Percentiles rank a stretch among this genome's conserved stretches.
phyloP scores from a whole-genome alignment of 768 basidiomycete genomes.

The Leucocoprinus birnbaumii region DNA sequence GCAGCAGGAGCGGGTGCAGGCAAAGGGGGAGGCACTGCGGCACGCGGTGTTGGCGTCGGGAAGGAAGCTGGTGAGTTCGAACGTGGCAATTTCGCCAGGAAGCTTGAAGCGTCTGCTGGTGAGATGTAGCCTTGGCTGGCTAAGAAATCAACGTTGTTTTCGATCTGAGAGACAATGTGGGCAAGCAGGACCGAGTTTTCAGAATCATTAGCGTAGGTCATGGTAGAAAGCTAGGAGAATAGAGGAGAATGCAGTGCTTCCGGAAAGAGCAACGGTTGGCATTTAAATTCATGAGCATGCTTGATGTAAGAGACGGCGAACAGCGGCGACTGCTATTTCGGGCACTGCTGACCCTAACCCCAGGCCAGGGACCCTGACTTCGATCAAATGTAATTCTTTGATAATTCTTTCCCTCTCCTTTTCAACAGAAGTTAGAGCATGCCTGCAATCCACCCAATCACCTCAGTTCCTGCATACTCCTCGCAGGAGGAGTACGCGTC shows the following conservation, averaged over 20 bases:
- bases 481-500: conserved; percentile 63
- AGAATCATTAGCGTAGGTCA: conserved; percentile 29
- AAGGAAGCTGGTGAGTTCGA: conserved; percentile 8
- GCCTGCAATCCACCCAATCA: conserved; percentile 37
- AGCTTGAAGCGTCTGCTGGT: conserved; percentile 41
- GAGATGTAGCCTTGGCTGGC: conserved; percentile 53
- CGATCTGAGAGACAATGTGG: conserved; percentile 56
- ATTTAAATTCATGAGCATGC: neutral
- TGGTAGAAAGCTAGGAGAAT: conserved; percentile 13
- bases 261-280: neutral
- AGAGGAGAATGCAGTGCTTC: neutral
- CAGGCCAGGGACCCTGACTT: neutral
- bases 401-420: neutral
- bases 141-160: conserved; percentile 56
- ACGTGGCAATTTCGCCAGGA: conserved; percentile 48
- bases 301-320: neutral
- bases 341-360: conserved; percentile 1
- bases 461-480: conserved; percentile 32
- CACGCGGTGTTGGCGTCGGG: conserved; percentile 5
- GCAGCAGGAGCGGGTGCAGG: conserved; percentile 18
- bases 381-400: neutral
- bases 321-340: neutral
- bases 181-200: conserved; percentile 47
- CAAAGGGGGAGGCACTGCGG: conserved; percentile 8
- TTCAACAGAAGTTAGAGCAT: conserved; percentile 19